Percentiles rank a stretch among this genome's conserved stretches.
phyloP scores from a whole-genome alignment of 2,329 filamentous ascomycete genomes.

The Pseudogymnoascus sp. region DNA sequence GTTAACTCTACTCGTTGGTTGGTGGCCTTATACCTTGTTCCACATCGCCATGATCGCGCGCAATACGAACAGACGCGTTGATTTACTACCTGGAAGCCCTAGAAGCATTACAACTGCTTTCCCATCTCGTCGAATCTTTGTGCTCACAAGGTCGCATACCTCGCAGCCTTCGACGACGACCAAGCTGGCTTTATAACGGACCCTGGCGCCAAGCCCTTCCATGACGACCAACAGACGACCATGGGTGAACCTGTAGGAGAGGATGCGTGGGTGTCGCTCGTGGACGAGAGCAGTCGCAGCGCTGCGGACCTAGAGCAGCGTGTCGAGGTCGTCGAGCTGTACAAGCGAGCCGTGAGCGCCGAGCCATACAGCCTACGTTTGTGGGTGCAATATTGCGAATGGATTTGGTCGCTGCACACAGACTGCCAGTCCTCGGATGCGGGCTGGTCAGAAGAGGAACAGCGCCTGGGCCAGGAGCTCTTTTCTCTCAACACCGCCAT shows the following conservation, averaged over 20 bases:
- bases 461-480: constrained; percentile 58
- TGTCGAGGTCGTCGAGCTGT: constrained; percentile 63
- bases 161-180: background rate
- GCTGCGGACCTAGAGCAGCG: constrained; percentile 58
- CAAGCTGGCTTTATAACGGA: constrained; percentile 6
- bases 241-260: constrained; percentile 58
- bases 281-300: constrained; percentile 61
- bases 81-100: constrained; percentile 6
- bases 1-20: background rate
- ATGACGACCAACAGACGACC: constrained; percentile 9
- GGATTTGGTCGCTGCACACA: constrained; percentile 63
- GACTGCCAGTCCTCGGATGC: constrained; percentile 51
- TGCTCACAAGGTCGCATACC: background rate
- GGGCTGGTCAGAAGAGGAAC: constrained; percentile 59
- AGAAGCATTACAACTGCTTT: background rate
- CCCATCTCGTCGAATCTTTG: background rate
- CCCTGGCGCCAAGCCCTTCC: constrained; percentile 9
- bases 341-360: constrained; percentile 59
- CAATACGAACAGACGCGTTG: constrained; percentile 1
- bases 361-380: constrained; percentile 67
- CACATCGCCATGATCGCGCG: constrained; percentile 5
- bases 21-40: constrained; percentile 7
- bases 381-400: constrained; percentile 73
- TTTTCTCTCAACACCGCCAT: constrained; percentile 62
- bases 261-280: constrained; percentile 68